A percentile compares a stretch with the other conserved stretches of the same genome.
Conservation (phyloP, 345 rosid species). For the Brassica juncea region DNA sequence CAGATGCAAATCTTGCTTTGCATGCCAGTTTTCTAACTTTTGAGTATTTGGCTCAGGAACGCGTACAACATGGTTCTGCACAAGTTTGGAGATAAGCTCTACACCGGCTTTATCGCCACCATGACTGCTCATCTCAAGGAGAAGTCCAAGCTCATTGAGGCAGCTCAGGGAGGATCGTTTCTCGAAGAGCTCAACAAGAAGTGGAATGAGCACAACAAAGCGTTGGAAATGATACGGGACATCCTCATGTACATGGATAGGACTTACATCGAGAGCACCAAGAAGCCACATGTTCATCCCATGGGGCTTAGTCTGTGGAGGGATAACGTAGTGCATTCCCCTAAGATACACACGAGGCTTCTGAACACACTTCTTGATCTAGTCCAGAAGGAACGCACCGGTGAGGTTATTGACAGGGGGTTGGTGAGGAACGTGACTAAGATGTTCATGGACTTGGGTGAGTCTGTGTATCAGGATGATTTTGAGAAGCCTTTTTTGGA, state of each 20-base stretch:
- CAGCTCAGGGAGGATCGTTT: constrained; percentile 90
- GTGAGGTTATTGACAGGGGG: constrained; percentile 91
- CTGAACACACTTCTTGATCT: constrained; percentile 80
- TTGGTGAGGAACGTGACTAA: constrained; percentile 86
- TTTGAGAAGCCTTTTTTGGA: constrained; percentile 95
- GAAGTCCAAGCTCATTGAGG: constrained; percentile 75
- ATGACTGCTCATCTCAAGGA: constrained; percentile 92
- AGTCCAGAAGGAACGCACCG: constrained; percentile 78
- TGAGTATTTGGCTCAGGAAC: constrained; percentile 51
- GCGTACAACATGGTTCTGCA: constrained; percentile 99
- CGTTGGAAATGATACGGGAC: constrained; percentile 95
- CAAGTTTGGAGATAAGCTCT: constrained; percentile 90
- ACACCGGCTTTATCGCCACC: constrained; percentile 74
- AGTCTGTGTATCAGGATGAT: constrained; percentile 90
- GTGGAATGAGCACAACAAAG: constrained; percentile 98
- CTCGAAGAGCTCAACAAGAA: constrained; percentile 91
- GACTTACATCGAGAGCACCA: constrained; percentile 76
- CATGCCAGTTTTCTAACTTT: too few species aligned
- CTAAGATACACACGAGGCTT: constrained; percentile 76
- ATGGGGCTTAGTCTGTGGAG: constrained; percentile 92
- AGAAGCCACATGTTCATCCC: constrained; percentile 88
- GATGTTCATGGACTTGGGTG: constrained; percentile 96
- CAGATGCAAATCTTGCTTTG: too few species aligned
- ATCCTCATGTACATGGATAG: constrained; percentile 99
- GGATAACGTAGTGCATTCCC: constrained; percentile 72